Base-by-base conservation (phyloP, 495 filamentous ascomycete genomes). In the Monascus purpureus region DNA sequence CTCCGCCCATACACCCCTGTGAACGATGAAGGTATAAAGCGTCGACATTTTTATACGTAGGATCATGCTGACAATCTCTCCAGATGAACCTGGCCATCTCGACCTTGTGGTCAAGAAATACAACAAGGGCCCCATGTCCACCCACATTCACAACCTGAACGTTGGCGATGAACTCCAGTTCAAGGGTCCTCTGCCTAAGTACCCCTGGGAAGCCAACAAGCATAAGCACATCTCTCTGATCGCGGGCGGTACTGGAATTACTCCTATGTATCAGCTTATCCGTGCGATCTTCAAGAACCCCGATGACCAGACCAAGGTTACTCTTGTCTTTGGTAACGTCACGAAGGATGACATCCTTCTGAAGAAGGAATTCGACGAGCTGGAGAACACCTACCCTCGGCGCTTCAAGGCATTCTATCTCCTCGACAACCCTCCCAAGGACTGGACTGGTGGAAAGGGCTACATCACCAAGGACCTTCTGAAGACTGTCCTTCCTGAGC, bases 161-260 rank as follows among this genome's bases (percentile, higher is more conserved):
- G 73, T 77, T 33, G 77, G 81, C 43, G 75, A 96, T 54, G 61
- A 66, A 20, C 72, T 97, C 28, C 75, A 83, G 20, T 72, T 96
- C 66, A 97, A 97, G 66, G 90, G 90, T 11, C 90, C 90, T 1
- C 70, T 97, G 12, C 81, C 84, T 36, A 97, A 97, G 61, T 97
- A 95, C 61, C 65, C 73, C 15, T 96, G 85, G 86, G 49, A 70
- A 25, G 43, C 81, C 39, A 97, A 97, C 68, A 95, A 93, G 76
- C 90, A 96, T 63, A 61, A 80, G 20, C 87, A 95, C 61, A 77
- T 97, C 52, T 75, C 70, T n/a, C 63, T 96, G 50, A 73, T 97
- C 42, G 86, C 90, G 7, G 90, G 92, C 46, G 90, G 90, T 41
- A 96, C 90, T 3, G 90, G 90, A 31, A 93, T 96, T 49, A 88